Evolutionary conservation across 1,284 basidiomycete genomes (phyloP), one percentile per base, ranked within the genome.

Genomic region (Butyriboletus pseudospeciosus): DNA sequence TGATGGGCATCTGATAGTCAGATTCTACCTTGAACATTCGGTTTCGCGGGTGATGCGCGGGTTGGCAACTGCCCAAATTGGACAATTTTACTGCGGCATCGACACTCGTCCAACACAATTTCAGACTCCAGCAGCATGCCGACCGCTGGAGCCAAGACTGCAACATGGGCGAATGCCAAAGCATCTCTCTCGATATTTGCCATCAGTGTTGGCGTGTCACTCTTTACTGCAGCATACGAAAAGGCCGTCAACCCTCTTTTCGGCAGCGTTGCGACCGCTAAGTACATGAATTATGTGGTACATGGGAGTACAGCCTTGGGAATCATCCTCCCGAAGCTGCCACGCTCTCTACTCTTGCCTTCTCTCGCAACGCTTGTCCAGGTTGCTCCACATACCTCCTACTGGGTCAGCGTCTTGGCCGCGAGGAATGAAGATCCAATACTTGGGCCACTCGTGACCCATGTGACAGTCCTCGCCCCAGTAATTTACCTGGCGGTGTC

Each of bases 371-470:
- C 75, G 3, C 63, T 80, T 32, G 66, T 86, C n/a, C 74, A 77
- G 53, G 63, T 76, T 35, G 76, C 85, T 40, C 85, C 89, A 1
- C 76, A 80, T 58, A 75, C 81, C 14, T 79, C 81, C 12, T 87
- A 87, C 61, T 86, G 81, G 78, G 70, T 79, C 26, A 78, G 82
- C 26, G 77, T 79, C 23, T 79, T 76, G 69, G 81, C 83, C 14
- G 78, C 79, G 23, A 76, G 82, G 57, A 67, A 70, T 58, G 73
- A 73, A 34, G 74, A 80, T 58, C 76, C 82, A 16, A 54, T 82
- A n/a, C 69, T 76, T 64, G 87, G 87, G 0, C 78, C 87, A 23
- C 72, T 80, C 14, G 59, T 79, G 9, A 80, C 83, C 2, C 87
- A 90, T 69, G 60, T 72, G 20, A 55, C 68, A 34, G 78, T 84